Evolutionary conservation across 1,284 basidiomycete genomes (phyloP).

Genomic region (Puccinia triticina): DNA sequence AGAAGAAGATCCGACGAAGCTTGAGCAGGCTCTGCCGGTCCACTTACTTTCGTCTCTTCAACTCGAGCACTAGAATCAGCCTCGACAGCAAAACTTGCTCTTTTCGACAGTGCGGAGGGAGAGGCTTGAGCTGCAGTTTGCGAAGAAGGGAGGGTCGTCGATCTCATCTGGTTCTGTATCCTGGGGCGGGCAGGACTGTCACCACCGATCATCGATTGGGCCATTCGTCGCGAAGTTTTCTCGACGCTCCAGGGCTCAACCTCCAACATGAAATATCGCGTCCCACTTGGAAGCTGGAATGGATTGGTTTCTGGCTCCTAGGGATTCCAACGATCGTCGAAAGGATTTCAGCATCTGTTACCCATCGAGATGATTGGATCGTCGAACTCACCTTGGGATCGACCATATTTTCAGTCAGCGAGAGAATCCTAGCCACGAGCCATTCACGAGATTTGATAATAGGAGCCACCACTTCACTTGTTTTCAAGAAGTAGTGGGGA

Average conservation of each 20-base stretch:
- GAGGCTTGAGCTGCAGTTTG: background rate
- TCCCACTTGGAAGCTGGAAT: slow-evolving; percentile 38
- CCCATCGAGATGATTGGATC: background rate
- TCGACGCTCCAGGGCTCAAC: slow-evolving; percentile 51
- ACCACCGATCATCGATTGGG: slow-evolving; percentile 34
- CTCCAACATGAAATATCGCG: slow-evolving; percentile 46
- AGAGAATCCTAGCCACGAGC: slow-evolving; percentile 62
- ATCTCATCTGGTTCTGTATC: slow-evolving; percentile 31
- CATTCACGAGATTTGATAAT: slow-evolving; percentile 63
- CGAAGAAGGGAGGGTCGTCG: slow-evolving; percentile 40
- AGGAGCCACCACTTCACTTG: slow-evolving; percentile 78
- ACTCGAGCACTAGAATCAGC: background rate
- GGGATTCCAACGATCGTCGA: background rate
- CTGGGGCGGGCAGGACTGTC: slow-evolving; percentile 21
- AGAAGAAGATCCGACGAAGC: background rate
- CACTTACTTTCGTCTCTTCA: slow-evolving; percentile 2
- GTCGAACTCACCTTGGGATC: slow-evolving; percentile 53
- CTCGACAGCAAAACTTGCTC: slow-evolving; percentile 1
- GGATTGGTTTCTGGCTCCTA: slow-evolving; percentile 50
- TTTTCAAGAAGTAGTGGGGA: slow-evolving; percentile 94
- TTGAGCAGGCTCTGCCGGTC: background rate
- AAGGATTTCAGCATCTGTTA: slow-evolving; percentile 30
- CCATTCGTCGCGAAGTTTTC: slow-evolving; percentile 24
- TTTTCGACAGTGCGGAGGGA: background rate
- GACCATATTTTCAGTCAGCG: slow-evolving; percentile 60